Evolutionary conservation across 2,329 filamentous ascomycete species (phyloP).

Genomic region (Colletotrichum magnum): DNA sequence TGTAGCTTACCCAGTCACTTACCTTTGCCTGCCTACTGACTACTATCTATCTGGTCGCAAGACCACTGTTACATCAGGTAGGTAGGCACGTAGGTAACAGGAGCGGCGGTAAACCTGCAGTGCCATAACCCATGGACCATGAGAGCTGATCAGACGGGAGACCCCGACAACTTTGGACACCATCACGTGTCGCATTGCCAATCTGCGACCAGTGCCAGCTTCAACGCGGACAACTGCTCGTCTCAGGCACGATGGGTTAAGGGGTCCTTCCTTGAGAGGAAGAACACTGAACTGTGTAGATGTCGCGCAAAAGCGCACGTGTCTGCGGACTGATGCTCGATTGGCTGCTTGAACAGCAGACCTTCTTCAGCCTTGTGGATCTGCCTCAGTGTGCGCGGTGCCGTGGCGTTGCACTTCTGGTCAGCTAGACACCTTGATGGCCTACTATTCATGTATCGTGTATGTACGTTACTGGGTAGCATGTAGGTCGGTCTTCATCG

Average conservation of each 20-base stretch:
- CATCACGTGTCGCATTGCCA: slow-evolving; percentile 22
- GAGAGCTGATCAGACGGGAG: slow-evolving; percentile 17
- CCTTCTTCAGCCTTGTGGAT: slow-evolving; percentile 36
- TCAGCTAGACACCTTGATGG: slow-evolving; percentile 32
- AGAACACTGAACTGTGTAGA: neutral
- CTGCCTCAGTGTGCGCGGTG: neutral
- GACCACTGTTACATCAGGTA: neutral
- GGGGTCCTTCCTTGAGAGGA: neutral
- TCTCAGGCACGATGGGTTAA: slow-evolving; percentile 16
- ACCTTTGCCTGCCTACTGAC: neutral
- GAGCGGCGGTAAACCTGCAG: too few species aligned
- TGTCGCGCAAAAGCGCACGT: slow-evolving; percentile 31
- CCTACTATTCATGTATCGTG: neutral
- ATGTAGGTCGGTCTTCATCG: slow-evolving; percentile 5
- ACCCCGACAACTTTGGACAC: slow-evolving; percentile 6
- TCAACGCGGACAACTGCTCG: neutral
- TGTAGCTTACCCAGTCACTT: slow-evolving; percentile 11
- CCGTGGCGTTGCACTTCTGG: slow-evolving; percentile 16
- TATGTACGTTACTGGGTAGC: neutral
- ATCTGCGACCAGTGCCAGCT: neutral
- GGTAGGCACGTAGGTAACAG: too few species aligned
- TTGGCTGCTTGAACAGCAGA: slow-evolving; percentile 20
- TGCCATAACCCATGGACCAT: neutral
- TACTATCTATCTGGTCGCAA: slow-evolving; percentile 10
- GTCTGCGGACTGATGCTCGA: slow-evolving; percentile 28